Base-by-base conservation (phyloP, 2,329 filamentous ascomycete genomes). In the Didymella glomerata region DNA sequence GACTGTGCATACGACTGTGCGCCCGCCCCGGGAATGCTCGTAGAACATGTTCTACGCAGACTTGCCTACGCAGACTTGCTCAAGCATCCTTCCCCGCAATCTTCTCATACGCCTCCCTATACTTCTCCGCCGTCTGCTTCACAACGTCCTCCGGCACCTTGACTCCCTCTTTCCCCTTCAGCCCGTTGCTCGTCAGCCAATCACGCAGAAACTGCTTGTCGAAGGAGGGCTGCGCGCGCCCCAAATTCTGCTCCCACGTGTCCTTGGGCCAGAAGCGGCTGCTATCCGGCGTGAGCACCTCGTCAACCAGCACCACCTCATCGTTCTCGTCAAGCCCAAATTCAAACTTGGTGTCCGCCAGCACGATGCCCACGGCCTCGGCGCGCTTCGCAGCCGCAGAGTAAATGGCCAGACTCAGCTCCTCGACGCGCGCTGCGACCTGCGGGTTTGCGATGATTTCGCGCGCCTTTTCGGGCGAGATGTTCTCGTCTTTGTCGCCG, bases 261-360 rank as follows among this genome's bases (percentile, higher is more conserved):
- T 87, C 87, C 63, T 84, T 86, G 0, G 88, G 88, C 93, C 94
- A 98, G 83, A 97, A 97, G 16, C 93, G 86, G 49, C 90, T 94
- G 66, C 77, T 80, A 64, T 84, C 82, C 2, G 93, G 92, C 8
- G 92, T 96, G 60, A 96, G 80, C 22, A 96, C 91, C 80, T 96
- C 92, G 72, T 96, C 92, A 4, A 93, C 87, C 50, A 94, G 82
- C 34, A 93, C 86, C 8, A 95, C 84, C 69, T 90, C 85, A 61
- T 85, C 82, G 66, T 78, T 73, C n/a, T 57, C 60, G 56, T 90
- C 87, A 18, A 91, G 80, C 1, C 88, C 90, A 71, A 92, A 94
- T 79, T 91, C 89, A 73, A 91, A 90, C 73, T 91, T 91, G 3
- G 89, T 91, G 71, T 91, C 89, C 1, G 90, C 90, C 57, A 93